Evolutionary conservation across 139 green algal species (phyloP).

Genomic region (Diplosphaera chodatii): DNA sequence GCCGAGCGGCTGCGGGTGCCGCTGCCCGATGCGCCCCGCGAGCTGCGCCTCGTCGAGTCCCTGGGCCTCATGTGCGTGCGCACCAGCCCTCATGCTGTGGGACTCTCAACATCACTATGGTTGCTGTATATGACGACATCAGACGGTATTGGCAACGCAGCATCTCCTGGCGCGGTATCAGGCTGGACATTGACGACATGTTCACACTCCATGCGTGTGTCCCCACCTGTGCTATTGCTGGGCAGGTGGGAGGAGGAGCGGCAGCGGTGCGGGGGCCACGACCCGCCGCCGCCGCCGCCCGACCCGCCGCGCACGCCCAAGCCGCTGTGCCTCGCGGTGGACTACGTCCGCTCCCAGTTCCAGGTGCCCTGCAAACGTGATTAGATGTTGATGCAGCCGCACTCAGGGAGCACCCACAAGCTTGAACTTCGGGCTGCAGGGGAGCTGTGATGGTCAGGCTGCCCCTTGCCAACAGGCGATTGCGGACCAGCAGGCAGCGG

Average conservation of each 20-base stretch:
- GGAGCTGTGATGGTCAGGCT: not conserved
- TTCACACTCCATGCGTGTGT: too few species aligned
- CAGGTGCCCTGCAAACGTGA: slow-evolving; percentile 13
- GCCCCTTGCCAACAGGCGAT: not conserved
- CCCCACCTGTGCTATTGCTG: too few species aligned
- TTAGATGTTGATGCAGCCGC: not conserved
- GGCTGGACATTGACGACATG: too few species aligned
- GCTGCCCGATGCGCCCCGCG: slow-evolving; percentile 45
- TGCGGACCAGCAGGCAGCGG: not conserved
- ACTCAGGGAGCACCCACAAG: too few species aligned
- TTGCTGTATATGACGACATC: too few species aligned
- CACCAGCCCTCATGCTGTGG: too few species aligned
- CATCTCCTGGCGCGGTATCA: too few species aligned
- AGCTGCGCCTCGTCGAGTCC: slow-evolving; percentile 66
- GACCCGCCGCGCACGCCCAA: slow-evolving; percentile 42
- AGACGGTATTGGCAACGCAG: too few species aligned
- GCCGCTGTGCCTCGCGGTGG: slow-evolving; percentile 47
- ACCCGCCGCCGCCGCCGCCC: slow-evolving; percentile 37
- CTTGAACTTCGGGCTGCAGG: too few species aligned
- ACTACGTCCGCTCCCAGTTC: slow-evolving; percentile 41
- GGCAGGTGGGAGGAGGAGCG: slow-evolving; percentile 76
- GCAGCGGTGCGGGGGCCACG: slow-evolving; percentile 30
- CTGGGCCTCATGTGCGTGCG: slow-evolving; percentile 63
- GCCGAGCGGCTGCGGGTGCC: slow-evolving; percentile 45
- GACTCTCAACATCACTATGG: too few species aligned